Evolutionary conservation across 2,329 filamentous ascomycete species (phyloP), one percentile per base, ranked within the genome.

Genomic region (Ascochyta lentis): DNA sequence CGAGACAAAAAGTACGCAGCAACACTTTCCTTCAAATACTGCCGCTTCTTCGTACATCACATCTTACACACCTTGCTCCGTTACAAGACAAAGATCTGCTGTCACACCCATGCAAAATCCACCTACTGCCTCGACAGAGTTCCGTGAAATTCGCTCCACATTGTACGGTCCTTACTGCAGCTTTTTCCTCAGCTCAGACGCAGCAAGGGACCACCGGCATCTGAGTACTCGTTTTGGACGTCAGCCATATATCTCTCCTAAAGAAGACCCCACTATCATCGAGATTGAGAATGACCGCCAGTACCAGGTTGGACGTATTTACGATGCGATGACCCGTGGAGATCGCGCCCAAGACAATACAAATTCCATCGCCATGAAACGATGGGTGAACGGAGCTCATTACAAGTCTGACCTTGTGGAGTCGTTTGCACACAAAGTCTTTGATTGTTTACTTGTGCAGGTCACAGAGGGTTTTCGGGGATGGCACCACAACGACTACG

Each of bases 401-500:
- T 74, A 75, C 45, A 55, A 64, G 1, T 55, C 67, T 10, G 56
- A 61, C n/a, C 49, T 73, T 1, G 65, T 75, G 0, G 72, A 74
- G 54, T 66, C 72, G 10, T 70, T 70, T 38, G 64, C 70, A 6
- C 69, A 75, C 52, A 73, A 74, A 41, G 58, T 75, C 9, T 64
- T 74, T 13, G 71, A 75, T 47, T 69, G 66, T 49, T 48, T 74
- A 16, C 46, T 75, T 3, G 46, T 61, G 27, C 71, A 73, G 39
- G 69, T 64, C 4, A 66, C 66, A 26, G 49, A 66, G 9, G 72
- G 72, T 0, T 75, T 73, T 33, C 69, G 71, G 12, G 72, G 71
- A 7, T 75, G 70, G 70, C 56, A 62, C 10, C 71, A 74, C 44
- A 73, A 73, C 39, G 72, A 75, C 54, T 74, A 75, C 43, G 69